Conservation (phyloP, 495 filamentous ascomycete genomes). For the Evernia prunastri region DNA sequence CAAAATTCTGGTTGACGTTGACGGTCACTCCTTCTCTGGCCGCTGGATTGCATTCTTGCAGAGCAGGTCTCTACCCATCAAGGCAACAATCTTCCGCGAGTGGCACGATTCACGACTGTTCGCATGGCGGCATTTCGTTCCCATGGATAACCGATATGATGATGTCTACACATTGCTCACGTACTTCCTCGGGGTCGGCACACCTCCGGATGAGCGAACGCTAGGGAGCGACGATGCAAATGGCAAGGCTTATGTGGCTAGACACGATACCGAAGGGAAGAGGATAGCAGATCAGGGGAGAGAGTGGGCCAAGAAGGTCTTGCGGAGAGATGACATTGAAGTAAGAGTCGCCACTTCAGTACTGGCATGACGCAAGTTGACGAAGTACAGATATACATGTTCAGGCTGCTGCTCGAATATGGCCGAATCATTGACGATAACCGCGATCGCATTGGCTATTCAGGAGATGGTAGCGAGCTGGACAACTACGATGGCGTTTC, state of each 20-base stretch:
- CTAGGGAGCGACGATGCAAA: constrained; percentile 23
- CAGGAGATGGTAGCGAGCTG: constrained; percentile 41
- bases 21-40: constrained; percentile 67
- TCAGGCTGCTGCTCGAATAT: constrained; percentile 65
- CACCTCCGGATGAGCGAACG: constrained; percentile 33
- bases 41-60: constrained; percentile 63
- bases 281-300: constrained; percentile 57
- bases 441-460: constrained; percentile 60
- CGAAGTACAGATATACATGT: constrained; percentile 48
- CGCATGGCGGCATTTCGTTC: constrained; percentile 71
- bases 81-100: constrained; percentile 67
- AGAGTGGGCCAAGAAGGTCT: constrained; percentile 61
- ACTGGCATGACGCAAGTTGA: not conserved
- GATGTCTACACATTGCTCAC: constrained; percentile 74
- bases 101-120: constrained; percentile 68
- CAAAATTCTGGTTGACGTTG: constrained; percentile 61
- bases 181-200: constrained; percentile 60
- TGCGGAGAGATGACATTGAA: constrained; percentile 65
- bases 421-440: constrained; percentile 59
- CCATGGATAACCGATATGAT: constrained; percentile 74
- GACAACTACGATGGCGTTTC: constrained; percentile 28
- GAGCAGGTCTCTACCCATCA: constrained; percentile 58
- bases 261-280: constrained; percentile 53
- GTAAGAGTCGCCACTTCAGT: constrained; percentile 21
- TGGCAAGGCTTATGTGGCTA: constrained; percentile 28